Conservation (phyloP, 2,329 filamentous ascomycete genomes). For the Epichloe coenophiala region DNA sequence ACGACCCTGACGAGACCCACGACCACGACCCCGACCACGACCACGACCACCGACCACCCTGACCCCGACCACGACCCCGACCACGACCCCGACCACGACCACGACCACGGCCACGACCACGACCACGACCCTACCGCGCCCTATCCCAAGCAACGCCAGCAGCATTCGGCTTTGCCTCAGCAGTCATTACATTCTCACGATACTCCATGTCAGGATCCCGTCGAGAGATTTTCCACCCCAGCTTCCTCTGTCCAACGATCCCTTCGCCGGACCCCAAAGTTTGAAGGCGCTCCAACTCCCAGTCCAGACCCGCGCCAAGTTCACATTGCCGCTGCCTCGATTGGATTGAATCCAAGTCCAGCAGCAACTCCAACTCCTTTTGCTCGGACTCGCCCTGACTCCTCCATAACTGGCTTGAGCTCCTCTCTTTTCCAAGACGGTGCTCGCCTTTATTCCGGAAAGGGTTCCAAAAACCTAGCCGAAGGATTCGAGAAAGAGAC, state of each 20-base stretch:
- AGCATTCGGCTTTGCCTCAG: conserved; percentile 6
- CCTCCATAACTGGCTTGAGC: conserved; percentile 26
- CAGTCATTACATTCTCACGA: neutral
- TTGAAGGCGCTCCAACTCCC: conserved; percentile 30
- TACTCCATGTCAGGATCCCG: conserved; percentile 5
- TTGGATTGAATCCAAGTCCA: conserved; percentile 25
- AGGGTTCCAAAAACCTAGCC: conserved; percentile 35
- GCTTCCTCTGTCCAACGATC: conserved; percentile 31
- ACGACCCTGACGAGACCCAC: conserved; percentile 40
- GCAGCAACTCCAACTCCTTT: conserved; percentile 13
- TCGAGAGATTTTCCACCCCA: conserved; percentile 27
- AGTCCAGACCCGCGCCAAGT: conserved; percentile 28
- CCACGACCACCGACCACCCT: no score
- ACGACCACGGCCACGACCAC: conserved; percentile 28
- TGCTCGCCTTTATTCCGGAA: conserved; percentile 14
- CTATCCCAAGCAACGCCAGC: conserved; percentile 31
- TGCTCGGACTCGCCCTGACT: conserved; percentile 8
- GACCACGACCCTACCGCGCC: conserved; percentile 25
- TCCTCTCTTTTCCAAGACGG: conserved; percentile 18
- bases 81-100: no score
- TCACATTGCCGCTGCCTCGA: conserved; percentile 33
- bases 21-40: no score
- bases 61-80: conserved; percentile 27
- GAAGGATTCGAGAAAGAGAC: conserved; percentile 30
- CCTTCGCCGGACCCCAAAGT: conserved; percentile 39